Conservation (phyloP, 129 eudicot genomes). For the Pseudognaphalium luteoalbum region DNA sequence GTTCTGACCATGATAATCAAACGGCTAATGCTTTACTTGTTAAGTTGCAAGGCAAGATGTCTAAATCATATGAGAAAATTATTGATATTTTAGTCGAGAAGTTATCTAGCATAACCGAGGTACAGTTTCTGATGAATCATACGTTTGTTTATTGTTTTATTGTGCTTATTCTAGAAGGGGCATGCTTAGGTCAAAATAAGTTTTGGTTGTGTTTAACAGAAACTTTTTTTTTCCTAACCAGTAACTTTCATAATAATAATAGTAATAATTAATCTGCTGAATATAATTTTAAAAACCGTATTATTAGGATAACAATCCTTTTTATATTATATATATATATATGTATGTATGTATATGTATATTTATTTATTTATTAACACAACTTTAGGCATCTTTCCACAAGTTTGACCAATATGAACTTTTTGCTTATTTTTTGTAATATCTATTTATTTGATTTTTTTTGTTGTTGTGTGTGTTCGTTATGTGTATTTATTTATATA, state of each 20-base stretch:
- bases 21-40: constrained; percentile 49
- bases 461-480: neutral
- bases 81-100: constrained; percentile 55
- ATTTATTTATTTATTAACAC: no score
- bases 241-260: no score
- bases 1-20: constrained; percentile 63
- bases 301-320: neutral
- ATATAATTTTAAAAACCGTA: no score
- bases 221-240: no score
- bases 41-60: constrained; percentile 51
- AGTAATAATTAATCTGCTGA: neutral
- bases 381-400: neutral
- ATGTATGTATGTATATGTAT: no score
- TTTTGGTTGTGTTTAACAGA: neutral
- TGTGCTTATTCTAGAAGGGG: neutral
- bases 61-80: constrained; percentile 49
- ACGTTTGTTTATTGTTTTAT: neutral
- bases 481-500: neutral
- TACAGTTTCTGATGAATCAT: constrained; percentile 24
- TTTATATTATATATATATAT: no score
- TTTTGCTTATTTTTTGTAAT: neutral
- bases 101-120: constrained; percentile 60
- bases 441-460: neutral
- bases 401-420: neutral
- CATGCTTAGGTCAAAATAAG: neutral